Evolutionary conservation across 2,329 filamentous ascomycete species (phyloP), one percentile per base, ranked within the genome.

Genomic region (Colletotrichum musicola): DNA sequence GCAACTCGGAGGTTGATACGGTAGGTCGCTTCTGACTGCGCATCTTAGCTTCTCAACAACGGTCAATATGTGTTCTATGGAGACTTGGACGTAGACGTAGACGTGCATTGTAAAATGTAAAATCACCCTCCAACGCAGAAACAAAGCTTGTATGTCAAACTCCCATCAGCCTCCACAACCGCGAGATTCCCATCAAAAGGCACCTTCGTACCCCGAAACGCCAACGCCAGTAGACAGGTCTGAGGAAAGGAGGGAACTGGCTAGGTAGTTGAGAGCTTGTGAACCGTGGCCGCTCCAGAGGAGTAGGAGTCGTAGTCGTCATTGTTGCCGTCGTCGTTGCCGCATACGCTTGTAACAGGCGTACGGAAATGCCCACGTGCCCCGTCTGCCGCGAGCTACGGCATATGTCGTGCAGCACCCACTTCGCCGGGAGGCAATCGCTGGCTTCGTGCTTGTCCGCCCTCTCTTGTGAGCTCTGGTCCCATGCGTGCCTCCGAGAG

Each of bases 151-250:
- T 35, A 35, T 35, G 10, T 54, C 67, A 69, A 68, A 69, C 67
- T 69, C 67, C 62, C 57, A 40, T 69, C 67, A 59, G 53, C 62
- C 58, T 67, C 67, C 66, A 47, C 62, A 57, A 35, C 57, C 62
- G 50, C 66, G 53, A 67, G 46, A 62, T 68, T 60, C 54, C 61
- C 50, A 60, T 63, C 40, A 35, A 69, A 58, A 60, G 62, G 35
- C 66, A 61, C 61, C 66, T 35, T 35, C 55, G 63, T 69, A 56
- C 58, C 64, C 67, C 69, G 60, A 63, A 70, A 71, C 69, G 67
- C 69, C 69, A 69, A 71, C 69, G 66, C 69, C 69, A 57, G 49
- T 66, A 63, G 35, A 58, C 38, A 69, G 44, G 40, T 69, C 63
- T 62, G 56, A 42, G 58, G 35, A 55, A 38, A 47, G 46, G 46